A percentile compares a stretch with the other conserved stretches of the same genome.
Evolutionary conservation across 495 filamentous ascomycete species (phyloP).

Genomic region (Lichina pygmaea): DNA sequence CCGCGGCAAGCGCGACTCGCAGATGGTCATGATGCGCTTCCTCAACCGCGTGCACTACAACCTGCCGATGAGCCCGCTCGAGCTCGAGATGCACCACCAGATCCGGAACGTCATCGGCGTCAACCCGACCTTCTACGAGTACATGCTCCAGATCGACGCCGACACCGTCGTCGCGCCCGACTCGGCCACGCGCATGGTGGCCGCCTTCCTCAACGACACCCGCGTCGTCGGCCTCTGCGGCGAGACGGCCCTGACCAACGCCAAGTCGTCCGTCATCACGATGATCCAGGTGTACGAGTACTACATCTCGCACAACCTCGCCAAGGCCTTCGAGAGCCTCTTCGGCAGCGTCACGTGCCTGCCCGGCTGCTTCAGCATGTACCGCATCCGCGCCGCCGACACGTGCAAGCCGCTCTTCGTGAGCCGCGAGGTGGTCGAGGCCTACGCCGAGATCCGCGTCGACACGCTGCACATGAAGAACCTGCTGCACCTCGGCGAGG

Average conservation of each 20-base stretch:
- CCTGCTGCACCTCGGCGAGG: slow-evolving; percentile 75
- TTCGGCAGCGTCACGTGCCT: slow-evolving; percentile 96
- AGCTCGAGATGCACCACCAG: slow-evolving; percentile 96
- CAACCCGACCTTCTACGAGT: slow-evolving; percentile 96
- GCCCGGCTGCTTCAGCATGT: slow-evolving; percentile 97
- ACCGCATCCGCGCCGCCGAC: slow-evolving; percentile 80
- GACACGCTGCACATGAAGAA: slow-evolving; percentile 99
- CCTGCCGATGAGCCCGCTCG: slow-evolving; percentile 78
- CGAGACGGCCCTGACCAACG: slow-evolving; percentile 80
- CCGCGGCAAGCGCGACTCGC: slow-evolving; percentile 95
- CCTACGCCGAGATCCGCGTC: slow-evolving; percentile 74
- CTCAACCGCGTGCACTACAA: slow-evolving; percentile 96
- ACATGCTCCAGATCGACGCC: slow-evolving; percentile 86
- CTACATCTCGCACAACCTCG: slow-evolving; percentile 94
- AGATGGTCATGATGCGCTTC: slow-evolving; percentile 96
- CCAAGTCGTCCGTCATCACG: slow-evolving; percentile 73
- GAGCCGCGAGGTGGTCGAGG: slow-evolving; percentile 63
- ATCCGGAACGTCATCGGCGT: slow-evolving; percentile 98
- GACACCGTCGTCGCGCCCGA: slow-evolving; percentile 86
- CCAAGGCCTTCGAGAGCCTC: slow-evolving; percentile 94
- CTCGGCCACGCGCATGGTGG: slow-evolving; percentile 77
- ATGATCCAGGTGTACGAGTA: slow-evolving; percentile 99
- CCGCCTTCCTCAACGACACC: slow-evolving; percentile 74
- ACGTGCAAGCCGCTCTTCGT: slow-evolving; percentile 89
- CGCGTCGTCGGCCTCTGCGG: slow-evolving; percentile 81